Evolutionary conservation across 2,329 filamentous ascomycete species (phyloP).

Genomic region (Apiospora koreana): DNA sequence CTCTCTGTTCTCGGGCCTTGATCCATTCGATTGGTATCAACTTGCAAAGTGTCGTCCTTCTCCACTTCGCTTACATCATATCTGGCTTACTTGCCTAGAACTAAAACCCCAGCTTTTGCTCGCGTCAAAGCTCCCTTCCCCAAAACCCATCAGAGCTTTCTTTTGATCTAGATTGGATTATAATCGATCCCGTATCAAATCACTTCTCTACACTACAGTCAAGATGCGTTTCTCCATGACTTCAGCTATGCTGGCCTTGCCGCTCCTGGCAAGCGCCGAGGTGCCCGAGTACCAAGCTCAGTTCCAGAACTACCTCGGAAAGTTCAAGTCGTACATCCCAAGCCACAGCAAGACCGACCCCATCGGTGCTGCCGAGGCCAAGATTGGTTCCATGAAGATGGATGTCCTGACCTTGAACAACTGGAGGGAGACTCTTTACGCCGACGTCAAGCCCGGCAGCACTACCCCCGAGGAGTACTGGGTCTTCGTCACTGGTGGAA

Average conservation of each 20-base stretch:
- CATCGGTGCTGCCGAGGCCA: conserved; percentile 48
- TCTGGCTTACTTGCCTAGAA: conserved; percentile 5
- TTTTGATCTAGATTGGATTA: conserved; percentile 10
- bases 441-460: conserved; percentile 58
- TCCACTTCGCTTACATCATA: conserved; percentile 11
- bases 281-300: conserved; percentile 59
- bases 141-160: conserved; percentile 8
- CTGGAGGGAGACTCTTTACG: conserved; percentile 70
- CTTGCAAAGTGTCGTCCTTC: neutral
- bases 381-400: conserved; percentile 52
- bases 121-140: conserved; percentile 16
- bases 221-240: conserved; percentile 61
- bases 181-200: conserved; percentile 14
- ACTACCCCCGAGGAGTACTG: conserved; percentile 74
- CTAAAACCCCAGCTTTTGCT: conserved; percentile 7
- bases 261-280: conserved; percentile 55
- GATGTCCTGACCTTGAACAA: conserved; percentile 65
- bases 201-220: conserved; percentile 15
- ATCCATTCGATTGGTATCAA: conserved; percentile 13
- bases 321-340: conserved; percentile 54
- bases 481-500: conserved; percentile 72
- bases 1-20: neutral
- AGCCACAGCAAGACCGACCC: conserved; percentile 44
- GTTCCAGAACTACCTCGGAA: conserved; percentile 62
- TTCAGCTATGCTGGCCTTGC: conserved; percentile 53